Percentiles rank a stretch among this genome's conserved stretches.
Evolutionary conservation across 345 rosid species (phyloP).

Genomic region (Eutrema yunnanense): DNA sequence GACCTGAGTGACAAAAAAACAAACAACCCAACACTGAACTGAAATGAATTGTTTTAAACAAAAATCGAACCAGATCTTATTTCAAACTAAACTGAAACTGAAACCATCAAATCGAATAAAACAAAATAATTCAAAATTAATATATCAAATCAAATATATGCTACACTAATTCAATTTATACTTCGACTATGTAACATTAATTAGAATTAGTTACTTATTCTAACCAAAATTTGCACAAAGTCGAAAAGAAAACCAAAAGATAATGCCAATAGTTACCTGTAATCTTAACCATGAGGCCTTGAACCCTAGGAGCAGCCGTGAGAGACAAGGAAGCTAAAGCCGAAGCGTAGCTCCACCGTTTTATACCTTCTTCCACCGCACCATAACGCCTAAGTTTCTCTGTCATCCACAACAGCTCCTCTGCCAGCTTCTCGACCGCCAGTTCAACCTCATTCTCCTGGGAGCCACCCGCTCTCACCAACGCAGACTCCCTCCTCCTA

Average conservation of each 20-base stretch:
- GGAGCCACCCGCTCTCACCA: neutral
- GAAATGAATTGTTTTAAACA: too few species aligned
- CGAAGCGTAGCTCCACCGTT: conserved; percentile 66
- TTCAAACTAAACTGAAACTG: too few species aligned
- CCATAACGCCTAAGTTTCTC: conserved; percentile 50
- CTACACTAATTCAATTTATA: too few species aligned
- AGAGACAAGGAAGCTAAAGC: conserved; percentile 58
- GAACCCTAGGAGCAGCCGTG: conserved; percentile 55
- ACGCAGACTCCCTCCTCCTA: conserved; percentile 2
- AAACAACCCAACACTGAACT: too few species aligned
- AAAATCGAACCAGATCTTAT: too few species aligned
- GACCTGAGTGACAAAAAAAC: too few species aligned
- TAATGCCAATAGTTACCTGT: conserved; percentile 35
- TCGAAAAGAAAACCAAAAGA: neutral
- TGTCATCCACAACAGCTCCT: conserved; percentile 60
- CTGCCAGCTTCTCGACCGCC: conserved; percentile 66
- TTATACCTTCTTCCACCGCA: conserved; percentile 52
- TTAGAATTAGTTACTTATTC: neutral
- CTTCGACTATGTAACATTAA: neutral
- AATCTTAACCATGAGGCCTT: conserved; percentile 56
- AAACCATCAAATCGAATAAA: too few species aligned
- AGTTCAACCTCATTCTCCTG: conserved; percentile 36
- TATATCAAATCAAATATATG: neutral
- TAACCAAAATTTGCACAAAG: neutral
- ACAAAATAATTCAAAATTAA: too few species aligned